Base-by-base conservation (phyloP, 306 rosid genomes). In the Neltuma alba region DNA sequence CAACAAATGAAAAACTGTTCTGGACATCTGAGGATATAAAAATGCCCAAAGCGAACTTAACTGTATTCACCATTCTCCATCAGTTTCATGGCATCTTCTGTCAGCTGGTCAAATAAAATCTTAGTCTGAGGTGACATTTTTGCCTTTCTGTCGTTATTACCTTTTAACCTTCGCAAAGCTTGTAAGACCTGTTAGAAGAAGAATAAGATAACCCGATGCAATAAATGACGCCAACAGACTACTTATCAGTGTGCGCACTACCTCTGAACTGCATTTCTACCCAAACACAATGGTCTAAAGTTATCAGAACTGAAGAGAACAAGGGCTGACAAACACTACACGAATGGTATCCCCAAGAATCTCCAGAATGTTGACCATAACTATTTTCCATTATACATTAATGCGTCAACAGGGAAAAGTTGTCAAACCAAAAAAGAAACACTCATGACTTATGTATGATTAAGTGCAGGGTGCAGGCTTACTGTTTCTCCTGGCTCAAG, bases 1-100 rank as follows among this genome's bases (percentile, higher is more conserved):
- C 41, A 71, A 25, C 69, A 31, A 77, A 80, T n/a, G 63, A 48
- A 36, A 61, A 54, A 18, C 37, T 27, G 45, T 16, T 52, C 45
- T 74, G 57, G 30, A 74, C 45, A 78, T 45, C 67, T 45, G 40
- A 85, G 75, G 60, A 82, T 72, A 42, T 33, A 55, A 62, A 34
- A 48, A 63, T 72, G 76, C 66, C 38, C 64, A 57, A 28, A 15
- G 44, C 61, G 63, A 80, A 87, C 91, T 87, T 83, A 86, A 93
- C 97, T 68, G 81, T 81, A 90, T 88, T 95, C 99, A 66, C 99
- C 99, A 88, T 89, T 87, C 93, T 92, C 97, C 99, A 95, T 86
- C 58, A 95, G 87, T 72, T 86, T 89, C 97, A 87, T 83, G 36
- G 99, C 96, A 83, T 95, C 99, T 89, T 95, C 99, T 12, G 99